phyloP scores from a whole-genome alignment of 164 flowering plant genomes.

The Tetrastigma voinierianum region DNA sequence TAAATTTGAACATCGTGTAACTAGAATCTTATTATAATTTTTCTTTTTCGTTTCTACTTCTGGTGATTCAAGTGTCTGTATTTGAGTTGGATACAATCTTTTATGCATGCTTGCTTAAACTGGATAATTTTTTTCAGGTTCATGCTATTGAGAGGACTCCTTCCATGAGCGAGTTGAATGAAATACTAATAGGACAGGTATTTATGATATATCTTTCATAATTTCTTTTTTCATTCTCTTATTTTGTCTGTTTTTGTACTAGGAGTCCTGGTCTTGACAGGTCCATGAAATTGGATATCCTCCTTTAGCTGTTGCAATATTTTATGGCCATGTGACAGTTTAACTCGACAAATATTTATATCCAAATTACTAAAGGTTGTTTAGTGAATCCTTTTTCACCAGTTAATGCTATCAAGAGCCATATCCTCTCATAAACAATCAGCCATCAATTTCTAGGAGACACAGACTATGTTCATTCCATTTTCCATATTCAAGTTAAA shows the following conservation, averaged over 20 bases:
- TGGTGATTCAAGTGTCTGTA: neutral
- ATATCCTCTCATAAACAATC: too few relatives aligned
- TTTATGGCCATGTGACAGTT: neutral
- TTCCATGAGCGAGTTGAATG: conserved; percentile 97
- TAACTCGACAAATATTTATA: neutral
- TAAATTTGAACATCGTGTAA: too few relatives aligned
- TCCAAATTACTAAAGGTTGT: neutral
- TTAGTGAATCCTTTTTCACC: neutral
- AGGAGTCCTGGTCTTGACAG: neutral
- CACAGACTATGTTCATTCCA: neutral
- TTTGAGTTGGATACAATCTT: neutral
- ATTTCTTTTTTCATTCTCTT: neutral
- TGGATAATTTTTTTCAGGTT: conserved; percentile 53
- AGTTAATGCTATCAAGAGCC: neutral
- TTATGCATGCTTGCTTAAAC: conserved; percentile 1
- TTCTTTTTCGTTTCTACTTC: neutral
- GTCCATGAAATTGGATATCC: neutral
- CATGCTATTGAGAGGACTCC: conserved; percentile 92
- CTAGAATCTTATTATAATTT: too few relatives aligned
- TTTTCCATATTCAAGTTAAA: neutral
- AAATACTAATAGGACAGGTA: conserved; percentile 97
- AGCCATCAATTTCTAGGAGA: too few relatives aligned
- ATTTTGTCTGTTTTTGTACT: neutral
- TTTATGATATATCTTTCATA: too few relatives aligned
- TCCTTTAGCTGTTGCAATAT: neutral